Base-by-base conservation (phyloP, 495 filamentous ascomycete genomes). In the Lophiotrema nucula region DNA sequence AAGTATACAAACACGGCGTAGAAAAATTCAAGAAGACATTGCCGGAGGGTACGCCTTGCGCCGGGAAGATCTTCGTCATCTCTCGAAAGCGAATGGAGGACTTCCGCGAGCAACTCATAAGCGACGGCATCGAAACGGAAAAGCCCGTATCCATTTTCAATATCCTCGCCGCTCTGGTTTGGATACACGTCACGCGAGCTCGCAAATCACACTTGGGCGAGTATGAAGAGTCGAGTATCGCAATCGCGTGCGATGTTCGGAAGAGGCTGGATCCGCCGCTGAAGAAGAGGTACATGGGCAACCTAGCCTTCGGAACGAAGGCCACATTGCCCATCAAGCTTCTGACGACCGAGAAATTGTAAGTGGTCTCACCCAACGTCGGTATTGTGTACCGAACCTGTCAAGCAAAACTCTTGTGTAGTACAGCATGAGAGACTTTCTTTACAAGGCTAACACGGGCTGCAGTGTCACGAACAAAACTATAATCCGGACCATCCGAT, bases 151-250 rank as follows among this genome's bases (percentile, higher is more conserved):
- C 25, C 37, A 56, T 62, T 19, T 62, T 21, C 53, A 51, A 57
- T 6, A 24, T 57, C 3, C 25, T 62, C 15, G 37, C 53, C 0
- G 53, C 52, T 3, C 24, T 62, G 25, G 15, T 62, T 27, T 62
- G 59, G 59, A 57, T 53, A 1, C 53, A 56, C 23, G 39, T 62
- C 4, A 57, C 53, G 2, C 53, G 59, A 10, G 53, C 59, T 19
- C n/a, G 59, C 24, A 28, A 24, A 2, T 1, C 38, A 1, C 46
- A 39, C 18, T 18, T 52, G 25, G 27, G n/a, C 8, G n/a, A 50
- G n/a, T 42, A 49, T 31, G 19, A 31, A 15, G 24, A 39, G 2
- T 52, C 59, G 15, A 41, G 23, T 23, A 21, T 45, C 8, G 53
- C 26, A 0, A 49, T 62, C 22, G 45, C 53, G 1, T 37, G 43